Evolutionary conservation across 2,329 filamentous ascomycete species (phyloP).

Genomic region (Dactylellina parvicollis): DNA sequence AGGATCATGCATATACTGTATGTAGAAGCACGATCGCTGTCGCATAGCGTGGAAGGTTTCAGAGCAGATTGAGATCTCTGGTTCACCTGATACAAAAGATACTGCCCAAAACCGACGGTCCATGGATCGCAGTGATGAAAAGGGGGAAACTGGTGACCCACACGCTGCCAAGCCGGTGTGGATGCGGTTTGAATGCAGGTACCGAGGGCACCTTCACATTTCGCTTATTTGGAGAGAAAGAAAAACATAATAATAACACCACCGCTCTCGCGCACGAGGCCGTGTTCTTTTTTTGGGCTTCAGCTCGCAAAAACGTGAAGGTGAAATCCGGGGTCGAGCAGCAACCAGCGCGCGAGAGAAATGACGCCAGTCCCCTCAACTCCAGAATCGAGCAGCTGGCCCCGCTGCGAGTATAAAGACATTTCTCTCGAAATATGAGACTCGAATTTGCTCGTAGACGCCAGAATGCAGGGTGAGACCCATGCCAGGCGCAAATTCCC

Average conservation of each 20-base stretch:
- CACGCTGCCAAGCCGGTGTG: slow-evolving; percentile 46
- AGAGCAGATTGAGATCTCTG: slow-evolving; percentile 11
- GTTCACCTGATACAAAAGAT: slow-evolving; percentile 24
- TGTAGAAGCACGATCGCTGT: neutral
- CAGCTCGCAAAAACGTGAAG: neutral
- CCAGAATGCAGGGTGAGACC: neutral
- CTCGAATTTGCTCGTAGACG: neutral
- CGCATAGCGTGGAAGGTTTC: slow-evolving; percentile 33
- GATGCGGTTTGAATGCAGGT: slow-evolving; percentile 47
- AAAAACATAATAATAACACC: slow-evolving; percentile 14
- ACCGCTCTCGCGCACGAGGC: slow-evolving; percentile 1
- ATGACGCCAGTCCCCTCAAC: neutral
- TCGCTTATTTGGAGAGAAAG: slow-evolving; percentile 37
- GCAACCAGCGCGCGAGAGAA: no score
- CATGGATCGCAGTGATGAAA: slow-evolving; percentile 17
- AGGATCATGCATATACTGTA: neutral
- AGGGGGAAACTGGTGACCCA: slow-evolving; percentile 7
- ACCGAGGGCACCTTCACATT: slow-evolving; percentile 47
- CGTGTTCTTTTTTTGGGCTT: slow-evolving; percentile 11
- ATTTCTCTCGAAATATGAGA: neutral
- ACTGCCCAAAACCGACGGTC: slow-evolving; percentile 30
- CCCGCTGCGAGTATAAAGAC: slow-evolving; percentile 22
- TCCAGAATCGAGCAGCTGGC: neutral
- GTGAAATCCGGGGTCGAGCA: slow-evolving; percentile 11
- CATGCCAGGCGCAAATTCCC: slow-evolving; percentile 14